Percentiles rank a stretch among this genome's conserved stretches.
Conservation (phyloP, 2,329 filamentous ascomycete species). For the Colletotrichum costaricense region DNA sequence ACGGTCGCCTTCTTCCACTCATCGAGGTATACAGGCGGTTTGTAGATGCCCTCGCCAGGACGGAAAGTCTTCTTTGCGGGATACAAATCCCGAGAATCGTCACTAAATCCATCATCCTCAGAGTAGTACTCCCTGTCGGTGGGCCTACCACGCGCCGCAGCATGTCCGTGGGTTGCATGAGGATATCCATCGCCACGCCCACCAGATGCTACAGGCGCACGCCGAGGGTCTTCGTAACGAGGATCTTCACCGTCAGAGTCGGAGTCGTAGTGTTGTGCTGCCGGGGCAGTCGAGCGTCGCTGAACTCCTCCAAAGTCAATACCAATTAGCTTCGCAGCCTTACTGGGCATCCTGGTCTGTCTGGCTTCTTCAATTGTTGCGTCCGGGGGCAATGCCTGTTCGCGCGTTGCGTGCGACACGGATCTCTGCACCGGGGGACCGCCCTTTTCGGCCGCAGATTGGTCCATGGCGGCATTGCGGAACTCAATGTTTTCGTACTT, state of each 20-base stretch:
- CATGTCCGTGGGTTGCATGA: conserved; percentile 1
- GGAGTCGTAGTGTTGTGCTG: conserved; percentile 17
- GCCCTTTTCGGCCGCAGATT: conserved; percentile 35
- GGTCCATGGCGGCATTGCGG: conserved; percentile 38
- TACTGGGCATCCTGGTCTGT: conserved; percentile 30
- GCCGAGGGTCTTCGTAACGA: background rate
- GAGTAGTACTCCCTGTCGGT: conserved; percentile 40
- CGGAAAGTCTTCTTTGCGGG: conserved; percentile 44
- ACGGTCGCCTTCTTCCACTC: conserved; percentile 79
- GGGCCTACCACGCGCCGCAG: conserved; percentile 15
- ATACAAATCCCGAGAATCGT: conserved; percentile 19
- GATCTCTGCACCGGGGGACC: conserved; percentile 29
- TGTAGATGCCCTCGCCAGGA: conserved; percentile 68
- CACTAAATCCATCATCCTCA: conserved; percentile 41
- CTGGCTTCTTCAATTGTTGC: conserved; percentile 33
- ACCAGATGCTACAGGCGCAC: conserved; percentile 6
- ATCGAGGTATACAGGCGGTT: conserved; percentile 70
- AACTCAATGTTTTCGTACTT: conserved; percentile 44
- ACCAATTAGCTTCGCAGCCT: conserved; percentile 36
- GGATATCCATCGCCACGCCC: conserved; percentile 6
- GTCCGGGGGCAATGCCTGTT: conserved; percentile 48
- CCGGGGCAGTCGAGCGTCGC: conserved; percentile 34
- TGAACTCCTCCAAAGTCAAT: conserved; percentile 29
- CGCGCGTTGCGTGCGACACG: conserved; percentile 38
- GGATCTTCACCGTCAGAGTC: conserved; percentile 22